A percentile compares a stretch with the other conserved stretches of the same genome.
phyloP scores from a whole-genome alignment of 495 filamentous ascomycete genomes.

The Chaetomidium leptoderma region DNA sequence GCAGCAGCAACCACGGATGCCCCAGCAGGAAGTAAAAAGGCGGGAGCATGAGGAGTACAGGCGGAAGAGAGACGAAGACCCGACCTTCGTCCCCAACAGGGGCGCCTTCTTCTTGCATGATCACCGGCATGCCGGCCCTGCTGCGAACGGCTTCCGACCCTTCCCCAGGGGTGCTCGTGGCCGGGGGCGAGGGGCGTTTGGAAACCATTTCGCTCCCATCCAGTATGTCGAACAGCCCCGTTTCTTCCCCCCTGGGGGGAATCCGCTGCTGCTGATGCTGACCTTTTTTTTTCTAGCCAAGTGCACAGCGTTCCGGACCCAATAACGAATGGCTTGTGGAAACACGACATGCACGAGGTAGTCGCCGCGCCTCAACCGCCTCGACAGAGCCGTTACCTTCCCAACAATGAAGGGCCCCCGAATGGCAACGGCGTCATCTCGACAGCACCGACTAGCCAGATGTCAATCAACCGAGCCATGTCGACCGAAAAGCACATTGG shows the following conservation, averaged over 20 bases:
- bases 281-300: constrained; percentile 41
- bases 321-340: constrained; percentile 70
- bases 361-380: constrained; percentile 50
- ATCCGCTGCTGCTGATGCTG: constrained; percentile 22
- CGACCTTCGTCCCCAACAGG: constrained; percentile 89
- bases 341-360: constrained; percentile 92
- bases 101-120: constrained; percentile 98
- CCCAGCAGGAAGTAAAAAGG: constrained; percentile 62
- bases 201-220: constrained; percentile 53
- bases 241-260: background rate
- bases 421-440: constrained; percentile 46
- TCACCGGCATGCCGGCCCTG: constrained; percentile 70
- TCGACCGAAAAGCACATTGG: constrained; percentile 60
- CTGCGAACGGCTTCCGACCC: constrained; percentile 69
- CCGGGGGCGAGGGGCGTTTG: constrained; percentile 49
- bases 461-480: constrained; percentile 55
- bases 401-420: constrained; percentile 40
- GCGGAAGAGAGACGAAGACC: constrained; percentile 82
- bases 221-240: constrained; percentile 47
- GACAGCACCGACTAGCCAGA: constrained; percentile 39
- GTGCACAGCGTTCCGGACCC: constrained; percentile 48
- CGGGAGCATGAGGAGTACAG: constrained; percentile 88
- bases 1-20: constrained; percentile 40
- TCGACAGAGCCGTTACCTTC: constrained; percentile 33
- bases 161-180: constrained; percentile 55